These are phyloP conservation scores for Venturia nashicola DNA, from an alignment of 2,329 filamentous ascomycete species.

Conservation along the genomic window DNA sequence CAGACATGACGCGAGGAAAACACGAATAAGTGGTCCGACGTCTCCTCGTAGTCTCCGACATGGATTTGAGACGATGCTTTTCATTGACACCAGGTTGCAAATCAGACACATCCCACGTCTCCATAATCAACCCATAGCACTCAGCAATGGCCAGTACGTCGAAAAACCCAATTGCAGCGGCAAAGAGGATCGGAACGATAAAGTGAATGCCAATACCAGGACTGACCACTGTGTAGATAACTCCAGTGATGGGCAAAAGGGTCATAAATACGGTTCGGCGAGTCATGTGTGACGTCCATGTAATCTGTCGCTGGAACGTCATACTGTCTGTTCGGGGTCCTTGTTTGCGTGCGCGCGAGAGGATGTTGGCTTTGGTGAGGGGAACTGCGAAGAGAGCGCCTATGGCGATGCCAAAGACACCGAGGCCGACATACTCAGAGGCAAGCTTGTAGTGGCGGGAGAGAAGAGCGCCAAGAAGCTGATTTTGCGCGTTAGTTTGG, in stretches of 20 bases:
- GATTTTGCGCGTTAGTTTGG: conserved; percentile 10
- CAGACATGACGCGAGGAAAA: conserved; percentile 61
- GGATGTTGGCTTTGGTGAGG: conserved; percentile 58
- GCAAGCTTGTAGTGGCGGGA: conserved; percentile 55
- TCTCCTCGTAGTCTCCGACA: conserved; percentile 30
- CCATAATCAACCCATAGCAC: conserved; percentile 68
- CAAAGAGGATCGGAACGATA: conserved; percentile 54
- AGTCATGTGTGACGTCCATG: conserved; percentile 61
- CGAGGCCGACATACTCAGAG: conserved; percentile 54
- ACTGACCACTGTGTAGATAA: conserved; percentile 56
- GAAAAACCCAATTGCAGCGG: conserved; percentile 55
- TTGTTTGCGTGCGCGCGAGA: conserved; percentile 51
- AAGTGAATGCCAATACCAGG: conserved; percentile 48
- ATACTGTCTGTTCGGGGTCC: conserved; percentile 52
- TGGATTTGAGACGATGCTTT: conserved; percentile 31
- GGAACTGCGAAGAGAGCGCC: conserved; percentile 60
- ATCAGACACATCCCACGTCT: conserved; percentile 71
- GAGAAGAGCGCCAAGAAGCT: conserved; percentile 56
- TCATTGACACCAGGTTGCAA: conserved; percentile 58
- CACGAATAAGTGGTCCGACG: conserved; percentile 61
- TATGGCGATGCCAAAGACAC: conserved; percentile 52
- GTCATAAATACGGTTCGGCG: conserved; percentile 57
- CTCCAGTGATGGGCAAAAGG: conserved; percentile 51
- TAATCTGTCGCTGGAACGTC: conserved; percentile 50
- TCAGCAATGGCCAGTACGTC: conserved; percentile 64